Evolutionary conservation across 2,329 filamentous ascomycete genomes (phyloP), one percentile per base, ranked within the genome.

Genomic region (Colletotrichum incanum): DNA sequence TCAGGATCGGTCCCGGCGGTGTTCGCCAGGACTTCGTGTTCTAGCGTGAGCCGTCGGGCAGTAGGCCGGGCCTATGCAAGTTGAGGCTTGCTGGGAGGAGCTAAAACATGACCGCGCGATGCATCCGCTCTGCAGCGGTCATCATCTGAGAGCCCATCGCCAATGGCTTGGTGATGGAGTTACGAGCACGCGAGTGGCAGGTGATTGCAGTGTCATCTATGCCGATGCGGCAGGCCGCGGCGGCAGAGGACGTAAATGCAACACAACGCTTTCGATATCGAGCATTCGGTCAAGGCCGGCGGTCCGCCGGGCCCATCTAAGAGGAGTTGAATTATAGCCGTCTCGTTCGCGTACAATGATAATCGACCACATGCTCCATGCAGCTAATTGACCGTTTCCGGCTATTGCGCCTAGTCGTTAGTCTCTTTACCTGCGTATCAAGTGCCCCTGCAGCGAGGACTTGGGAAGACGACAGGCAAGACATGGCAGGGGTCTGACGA

Each of bases 41-140:
- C 41, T 49, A 47, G 26, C 56, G 18, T 31, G 56, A 49, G 9
- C 12, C 5, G 43, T 18, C 11, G 26, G 11, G 4, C 18, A 52
- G 61, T 45, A 20, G 26, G 31, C 45, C 61, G 41, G 62, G 54
- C 26, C 26, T 9, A 64, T n/a, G 43, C 34, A 18, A 37, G 37
- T 52, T 37, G 45, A 62, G 61, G 45, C 37, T 47, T 31, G 31
- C 34, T 23, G 50, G n/a, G 43, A 31, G 26, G 47, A 43, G 43
- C 34, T 28, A 54, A 41, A 7, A 14, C 5, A 28, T 60, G 37
- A 39, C 54, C 20, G 58, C 49, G 50, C 55, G 43, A 31, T 23
- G 65, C 59, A 63, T 34, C 28, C 68, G 52, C 50, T 34, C 34
- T 63, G 49, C 64, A 56, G 64, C 31, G 43, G 52, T 62, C 58